Evolutionary conservation across 1,139 yeast species (phyloP).

Genomic region (Scheffersomyces insectosa): DNA sequence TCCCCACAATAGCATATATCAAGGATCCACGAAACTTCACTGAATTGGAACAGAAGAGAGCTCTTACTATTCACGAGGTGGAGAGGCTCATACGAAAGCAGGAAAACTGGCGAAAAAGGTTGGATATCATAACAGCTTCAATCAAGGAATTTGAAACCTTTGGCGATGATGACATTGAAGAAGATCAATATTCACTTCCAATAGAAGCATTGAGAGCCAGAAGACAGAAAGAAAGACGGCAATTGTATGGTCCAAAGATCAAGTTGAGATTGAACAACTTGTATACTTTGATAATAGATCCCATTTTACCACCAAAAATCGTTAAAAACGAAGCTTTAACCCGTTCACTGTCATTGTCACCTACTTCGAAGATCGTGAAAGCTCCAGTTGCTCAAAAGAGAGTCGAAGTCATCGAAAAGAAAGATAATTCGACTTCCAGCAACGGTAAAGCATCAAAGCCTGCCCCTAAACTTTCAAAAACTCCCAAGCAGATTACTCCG

Average conservation of each 20-base stretch:
- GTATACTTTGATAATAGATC: constrained; percentile 29
- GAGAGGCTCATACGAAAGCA: constrained; percentile 47
- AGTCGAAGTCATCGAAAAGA: not conserved
- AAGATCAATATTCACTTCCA: constrained; percentile 23
- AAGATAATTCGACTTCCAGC: not conserved
- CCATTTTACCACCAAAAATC: constrained; percentile 29
- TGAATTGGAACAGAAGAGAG: constrained; percentile 53
- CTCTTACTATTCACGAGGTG: constrained; percentile 54
- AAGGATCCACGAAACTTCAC: constrained; percentile 42
- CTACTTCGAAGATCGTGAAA: constrained; percentile 1
- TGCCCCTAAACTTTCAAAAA: not conserved
- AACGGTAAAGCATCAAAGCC: not conserved
- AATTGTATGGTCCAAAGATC: constrained; percentile 25
- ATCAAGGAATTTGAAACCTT: constrained; percentile 19
- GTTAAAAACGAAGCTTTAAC: constrained; percentile 3
- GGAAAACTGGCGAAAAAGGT: constrained; percentile 43
- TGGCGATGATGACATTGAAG: constrained; percentile 8
- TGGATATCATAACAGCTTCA: constrained; percentile 26
- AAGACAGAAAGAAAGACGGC: constrained; percentile 20
- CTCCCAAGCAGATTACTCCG: not conserved
- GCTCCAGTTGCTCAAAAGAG: not conserved
- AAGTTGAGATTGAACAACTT: constrained; percentile 31
- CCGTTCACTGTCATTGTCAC: no score
- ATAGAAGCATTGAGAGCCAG: constrained; percentile 18
- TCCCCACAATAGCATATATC: constrained; percentile 57